A percentile compares a stretch with the other conserved stretches of the same genome.
These are phyloP conservation scores for Trametes meyenii DNA, from an alignment of 768 basidiomycete genomes.

Conservation along the genomic window DNA sequence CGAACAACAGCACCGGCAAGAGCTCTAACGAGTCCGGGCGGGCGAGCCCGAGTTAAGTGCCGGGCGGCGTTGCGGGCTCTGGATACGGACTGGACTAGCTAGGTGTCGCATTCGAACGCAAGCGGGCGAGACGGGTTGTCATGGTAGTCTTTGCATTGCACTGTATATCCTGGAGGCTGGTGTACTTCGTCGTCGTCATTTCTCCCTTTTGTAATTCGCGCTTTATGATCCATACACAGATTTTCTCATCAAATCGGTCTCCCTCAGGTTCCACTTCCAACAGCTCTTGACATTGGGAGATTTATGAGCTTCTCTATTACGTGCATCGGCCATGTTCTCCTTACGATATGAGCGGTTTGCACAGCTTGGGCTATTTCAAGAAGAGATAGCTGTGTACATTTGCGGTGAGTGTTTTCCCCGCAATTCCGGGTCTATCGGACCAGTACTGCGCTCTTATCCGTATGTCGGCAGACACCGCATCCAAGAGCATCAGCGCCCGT, in stretches of 20 bases:
- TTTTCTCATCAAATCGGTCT: background rate
- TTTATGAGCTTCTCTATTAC: background rate
- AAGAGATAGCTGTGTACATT: background rate
- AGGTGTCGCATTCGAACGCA: background rate
- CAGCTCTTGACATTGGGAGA: background rate
- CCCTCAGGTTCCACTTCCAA: no score
- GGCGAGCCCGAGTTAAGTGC: conserved; percentile 21
- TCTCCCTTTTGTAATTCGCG: conserved; percentile 12
- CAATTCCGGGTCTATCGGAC: no score
- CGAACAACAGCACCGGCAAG: conserved; percentile 21
- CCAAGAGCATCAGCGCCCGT: no score
- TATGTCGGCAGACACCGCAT: no score
- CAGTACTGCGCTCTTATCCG: no score
- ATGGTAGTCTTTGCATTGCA: conserved; percentile 25
- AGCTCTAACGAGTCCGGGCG: conserved; percentile 21
- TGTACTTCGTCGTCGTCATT: conserved; percentile 20
- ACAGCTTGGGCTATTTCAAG: no score
- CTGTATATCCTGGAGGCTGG: conserved; percentile 27
- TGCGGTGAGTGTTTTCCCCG: no score
- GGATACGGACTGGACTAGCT: background rate
- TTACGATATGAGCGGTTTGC: no score
- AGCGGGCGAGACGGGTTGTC: conserved; percentile 4
- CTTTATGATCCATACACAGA: background rate
- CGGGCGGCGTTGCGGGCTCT: background rate
- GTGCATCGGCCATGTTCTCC: background rate